Percentiles rank a stretch among this genome's conserved stretches.
Evolutionary conservation across 169 alveolate species (phyloP).

Genomic region (Babesia caballi): DNA sequence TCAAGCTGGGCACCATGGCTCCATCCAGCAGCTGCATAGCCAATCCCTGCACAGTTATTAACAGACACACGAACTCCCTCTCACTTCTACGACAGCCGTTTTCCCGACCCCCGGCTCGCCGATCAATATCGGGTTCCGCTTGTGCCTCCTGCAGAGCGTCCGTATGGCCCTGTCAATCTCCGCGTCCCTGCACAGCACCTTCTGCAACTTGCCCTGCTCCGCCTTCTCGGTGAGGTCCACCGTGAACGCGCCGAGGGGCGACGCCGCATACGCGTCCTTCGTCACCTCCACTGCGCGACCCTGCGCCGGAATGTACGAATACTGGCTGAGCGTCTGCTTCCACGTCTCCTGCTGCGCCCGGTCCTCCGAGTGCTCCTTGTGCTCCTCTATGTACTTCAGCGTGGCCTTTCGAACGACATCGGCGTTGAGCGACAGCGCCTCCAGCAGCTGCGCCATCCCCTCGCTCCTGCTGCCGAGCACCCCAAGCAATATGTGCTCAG

Average conservation of each 20-base stretch:
- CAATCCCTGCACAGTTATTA: constrained; percentile 15
- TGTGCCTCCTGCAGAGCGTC: constrained; percentile 52
- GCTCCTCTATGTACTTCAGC: constrained; percentile 23
- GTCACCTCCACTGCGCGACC: constrained; percentile 20
- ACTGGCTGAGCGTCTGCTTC: constrained; percentile 23
- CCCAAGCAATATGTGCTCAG: constrained; percentile 59
- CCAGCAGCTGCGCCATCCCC: constrained; percentile 9
- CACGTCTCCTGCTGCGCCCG: constrained; percentile 9
- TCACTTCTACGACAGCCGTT: constrained; percentile 64
- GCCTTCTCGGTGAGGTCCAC: constrained; percentile 57
- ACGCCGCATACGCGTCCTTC: constrained; percentile 1
- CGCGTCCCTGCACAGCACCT: constrained; percentile 44
- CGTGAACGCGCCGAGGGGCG: constrained; percentile 43
- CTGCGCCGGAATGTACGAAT: constrained; percentile 46
- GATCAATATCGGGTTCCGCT: constrained; percentile 50
- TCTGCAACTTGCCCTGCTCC: constrained; percentile 43
- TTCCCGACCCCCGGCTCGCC: constrained; percentile 70
- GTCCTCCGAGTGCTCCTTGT: constrained; percentile 19
- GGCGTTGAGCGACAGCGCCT: constrained; percentile 12
- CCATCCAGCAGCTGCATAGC: constrained; percentile 44
- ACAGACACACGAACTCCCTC: neutral
- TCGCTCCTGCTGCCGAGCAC: constrained; percentile 21
- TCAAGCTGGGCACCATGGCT: neutral
- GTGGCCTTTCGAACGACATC: constrained; percentile 23
- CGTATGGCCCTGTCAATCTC: constrained; percentile 58